phyloP scores from a whole-genome alignment of 1,284 basidiomycete species.

The Ganoderma lucidum region DNA sequence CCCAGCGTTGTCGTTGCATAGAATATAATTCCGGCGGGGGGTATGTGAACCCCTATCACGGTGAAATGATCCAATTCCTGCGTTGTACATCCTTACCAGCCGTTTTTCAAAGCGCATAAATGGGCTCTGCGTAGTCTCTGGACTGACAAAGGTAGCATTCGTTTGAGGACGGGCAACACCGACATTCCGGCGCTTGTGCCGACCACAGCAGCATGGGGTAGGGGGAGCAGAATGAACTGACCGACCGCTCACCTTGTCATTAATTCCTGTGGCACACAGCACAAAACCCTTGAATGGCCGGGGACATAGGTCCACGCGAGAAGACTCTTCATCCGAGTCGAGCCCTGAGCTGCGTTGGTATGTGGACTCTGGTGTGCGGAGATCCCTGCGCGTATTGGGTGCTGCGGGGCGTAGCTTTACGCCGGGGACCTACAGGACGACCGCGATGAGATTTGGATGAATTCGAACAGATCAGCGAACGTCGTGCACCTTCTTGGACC shows the following conservation, averaged over 20 bases:
- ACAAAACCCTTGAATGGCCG: conserved; percentile 70
- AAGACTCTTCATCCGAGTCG: conserved; percentile 38
- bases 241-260: conserved; percentile 62
- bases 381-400: conserved; percentile 25
- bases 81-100: no score
- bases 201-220: background rate
- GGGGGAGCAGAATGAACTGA: background rate
- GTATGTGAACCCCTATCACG: no score
- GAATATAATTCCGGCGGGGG: no score
- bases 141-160: no score
- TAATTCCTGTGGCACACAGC: conserved; percentile 76
- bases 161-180: background rate
- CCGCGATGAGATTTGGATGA: background rate
- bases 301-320: conserved; percentile 61
- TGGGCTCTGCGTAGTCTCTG: no score
- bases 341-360: conserved; percentile 34
- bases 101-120: no score
- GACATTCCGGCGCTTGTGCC: background rate
- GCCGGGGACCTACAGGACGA: conserved; percentile 66
- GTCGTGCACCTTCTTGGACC: conserved; percentile 53
- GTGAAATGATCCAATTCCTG: no score
- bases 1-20: no score
- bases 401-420: conserved; percentile 78
- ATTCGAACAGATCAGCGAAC: background rate
- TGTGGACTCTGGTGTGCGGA: conserved; percentile 26